Evolutionary conservation across 805 yeast species (phyloP), one percentile per base, ranked within the genome.

Genomic region (Hanseniaspora meyeri): DNA sequence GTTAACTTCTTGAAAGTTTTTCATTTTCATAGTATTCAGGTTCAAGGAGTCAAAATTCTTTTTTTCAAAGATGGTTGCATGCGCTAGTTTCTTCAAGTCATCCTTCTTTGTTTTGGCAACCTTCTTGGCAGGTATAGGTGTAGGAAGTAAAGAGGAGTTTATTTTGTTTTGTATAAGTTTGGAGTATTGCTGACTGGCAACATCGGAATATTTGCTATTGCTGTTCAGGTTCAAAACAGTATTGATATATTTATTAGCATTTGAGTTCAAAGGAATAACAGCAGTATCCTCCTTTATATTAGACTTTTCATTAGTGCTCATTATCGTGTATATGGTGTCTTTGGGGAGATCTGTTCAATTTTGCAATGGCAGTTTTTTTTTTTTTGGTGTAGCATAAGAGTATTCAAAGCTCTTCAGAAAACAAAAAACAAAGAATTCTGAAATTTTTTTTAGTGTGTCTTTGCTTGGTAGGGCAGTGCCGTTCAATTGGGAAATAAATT

Each of bases 41-140:
- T 56, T 51, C 43, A 56, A 34, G 19, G 42, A 34, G 9, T 56
- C 58, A 43, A 56, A 50, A 24, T 46, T 56, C 6, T 34, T 46
- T 9, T 32, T 56, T 5, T 31, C 47, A 38, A 50, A 56, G 3
- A 56, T 29, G 12, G 48, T 14, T 17, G 43, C 16, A 39, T 38
- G 47, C n/a, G 29, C 14, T 31, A 55, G 27, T 20, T 32, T 54
- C n/a, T 48, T 54, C 19, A 47, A 34, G 17, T 29, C 49, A 14
- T 40, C 31, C 7, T 32, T 29, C 9, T 17, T 14, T 2, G 45
- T 29, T 8, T 47, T 40, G 12, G n/a, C n/a, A 16, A 19, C 16
- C 1, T 20, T 43, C 17, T 19, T 29, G 19, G 36, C 42, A n/a
- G 37, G 27, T 12, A 40, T 24, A 11, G 37, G 19, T 4, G 50